A percentile compares a stretch with the other conserved stretches of the same genome.
These are phyloP conservation scores for Pyrenophora graminea DNA, from an alignment of 2,329 filamentous ascomycete genomes.

Conservation along the genomic window DNA sequence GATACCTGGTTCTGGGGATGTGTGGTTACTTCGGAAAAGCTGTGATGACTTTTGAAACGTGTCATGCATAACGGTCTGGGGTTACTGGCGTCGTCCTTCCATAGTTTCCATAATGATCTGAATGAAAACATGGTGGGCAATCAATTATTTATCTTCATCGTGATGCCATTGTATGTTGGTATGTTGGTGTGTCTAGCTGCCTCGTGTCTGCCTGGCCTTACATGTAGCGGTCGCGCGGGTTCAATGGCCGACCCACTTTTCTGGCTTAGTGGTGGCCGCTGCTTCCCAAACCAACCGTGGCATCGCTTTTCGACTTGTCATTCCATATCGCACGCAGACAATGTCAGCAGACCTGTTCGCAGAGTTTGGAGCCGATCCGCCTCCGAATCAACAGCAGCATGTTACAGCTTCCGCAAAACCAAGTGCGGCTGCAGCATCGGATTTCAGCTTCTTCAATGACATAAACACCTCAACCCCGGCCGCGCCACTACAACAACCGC, in stretches of 20 bases:
- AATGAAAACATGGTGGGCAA: constrained; percentile 46
- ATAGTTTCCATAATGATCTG: constrained; percentile 47
- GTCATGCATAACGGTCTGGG: constrained; percentile 46
- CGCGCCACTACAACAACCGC: constrained; percentile 18
- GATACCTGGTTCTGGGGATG: constrained; percentile 46
- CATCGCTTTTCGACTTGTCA: constrained; percentile 14
- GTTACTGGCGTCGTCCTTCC: constrained; percentile 44
- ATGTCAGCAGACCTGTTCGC: constrained; percentile 47
- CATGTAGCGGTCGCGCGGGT: neutral
- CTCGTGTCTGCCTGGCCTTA: no score
- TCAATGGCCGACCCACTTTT: constrained; percentile 11
- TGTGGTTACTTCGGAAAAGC: constrained; percentile 45
- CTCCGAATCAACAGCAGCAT: constrained; percentile 19
- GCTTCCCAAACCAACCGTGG: constrained; percentile 17
- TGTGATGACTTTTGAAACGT: constrained; percentile 41
- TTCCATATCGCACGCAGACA: constrained; percentile 4
- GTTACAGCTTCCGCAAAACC: neutral
- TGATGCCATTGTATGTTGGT: neutral
- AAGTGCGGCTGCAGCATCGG: constrained; percentile 15
- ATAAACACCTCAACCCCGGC: constrained; percentile 25
- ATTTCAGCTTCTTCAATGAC: constrained; percentile 45
- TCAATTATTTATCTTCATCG: constrained; percentile 1
- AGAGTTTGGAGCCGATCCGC: constrained; percentile 35
- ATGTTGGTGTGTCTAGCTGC: neutral
- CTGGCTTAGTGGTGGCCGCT: constrained; percentile 22